Evolutionary conservation across 2,329 filamentous ascomycete species (phyloP), one percentile per base, ranked within the genome.

Genomic region (Acrodontium crateriforme): DNA sequence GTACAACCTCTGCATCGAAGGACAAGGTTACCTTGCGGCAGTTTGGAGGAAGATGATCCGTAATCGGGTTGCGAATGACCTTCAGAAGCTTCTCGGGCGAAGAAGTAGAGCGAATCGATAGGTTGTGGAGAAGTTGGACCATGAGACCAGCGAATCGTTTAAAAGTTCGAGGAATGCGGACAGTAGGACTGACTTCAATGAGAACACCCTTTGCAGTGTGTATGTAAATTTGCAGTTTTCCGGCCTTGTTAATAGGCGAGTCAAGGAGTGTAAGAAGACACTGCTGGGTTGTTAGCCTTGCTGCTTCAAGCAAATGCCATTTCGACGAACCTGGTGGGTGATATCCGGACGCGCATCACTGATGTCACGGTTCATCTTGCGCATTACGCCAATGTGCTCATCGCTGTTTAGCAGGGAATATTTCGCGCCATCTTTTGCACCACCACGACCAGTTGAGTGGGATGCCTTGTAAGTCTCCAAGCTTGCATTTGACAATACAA

Each of bases 311-410:
- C 8, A 12, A 4, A 10, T 4, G n/a, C 35, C 30, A 30, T 29
- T 24, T 30, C 41, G 36, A 56, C 71, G 50, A 64, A 94, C 87
- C 82, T 95, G 89, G 56, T 98, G 89, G 24, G 89, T 93, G 49
- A 98, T 98, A 58, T 98, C 89, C 24, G 89, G 89, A 44, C 89
- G 75, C 35, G 89, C 89, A 59, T 98, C 89, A 55, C 85, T 94
- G 42, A 98, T 95, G 54, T 98, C 89, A 45, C 89, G 72, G 55
- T 92, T 92, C 87, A 95, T 95, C 67, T 95, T 98, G 50, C 89
- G 78, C 84, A 98, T 93, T 41, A 95, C 80, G 38, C 89, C 89
- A 44, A 98, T 98, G 55, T 98, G 89, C 60, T 98, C 89, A 52
- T 98, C 89, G 58, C 85, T 94, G 67, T 98, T 98, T 49, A 98